Base-by-base conservation (phyloP, 2,329 filamentous ascomycete genomes). In the Penicillium freii region DNA sequence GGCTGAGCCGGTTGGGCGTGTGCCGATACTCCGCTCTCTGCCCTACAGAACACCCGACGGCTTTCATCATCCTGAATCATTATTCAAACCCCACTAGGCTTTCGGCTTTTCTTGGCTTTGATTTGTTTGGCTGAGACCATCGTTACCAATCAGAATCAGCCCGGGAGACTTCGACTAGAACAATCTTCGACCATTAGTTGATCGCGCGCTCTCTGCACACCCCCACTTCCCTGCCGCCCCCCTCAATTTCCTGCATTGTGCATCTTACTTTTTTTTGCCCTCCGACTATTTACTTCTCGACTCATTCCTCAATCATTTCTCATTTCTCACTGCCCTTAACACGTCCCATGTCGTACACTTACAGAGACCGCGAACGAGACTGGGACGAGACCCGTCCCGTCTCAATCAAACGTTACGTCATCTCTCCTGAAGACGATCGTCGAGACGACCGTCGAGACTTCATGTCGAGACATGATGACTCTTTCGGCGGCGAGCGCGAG, bases 401-500 rank as follows among this genome's bases (percentile, higher is more conserved):
- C 52, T 78, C 73, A 29, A 80, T 87, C 64, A 84, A 83, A 69
- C 82, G 84, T 66, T 87, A 87, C 76, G 73, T 79, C 63, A 71
- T 80, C 56, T 70, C 75, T 27, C 62, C 73, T 33, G 75, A 77
- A n/a, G 75, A 78, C 44, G 68, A 74, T 44, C 72, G 74, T 21
- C 69, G 71, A n/a, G 75, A 78, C 43, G 68, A 74, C 45, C 72
- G 74, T 19, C 69, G 71, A 52, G 70, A 73, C 19, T 73, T 73
- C 53, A 65, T 71, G 44, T 63, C 65, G 60, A 61, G 65, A 61
- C 60, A 65, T 17, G 65, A 68, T 27, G 62, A 67, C 48, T 34
- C 46, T 4, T 67, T 65, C 50, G 62, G 61, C 13, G 66, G 69
- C 60, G 72, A 80, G 57, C 67, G 77, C 68, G 73, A 79, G 66